Percentiles rank a stretch among this genome's conserved stretches.
These are phyloP conservation scores for Trichophyton rubrum DNA, from an alignment of 2,329 filamentous ascomycete species.

Conservation along the genomic window DNA sequence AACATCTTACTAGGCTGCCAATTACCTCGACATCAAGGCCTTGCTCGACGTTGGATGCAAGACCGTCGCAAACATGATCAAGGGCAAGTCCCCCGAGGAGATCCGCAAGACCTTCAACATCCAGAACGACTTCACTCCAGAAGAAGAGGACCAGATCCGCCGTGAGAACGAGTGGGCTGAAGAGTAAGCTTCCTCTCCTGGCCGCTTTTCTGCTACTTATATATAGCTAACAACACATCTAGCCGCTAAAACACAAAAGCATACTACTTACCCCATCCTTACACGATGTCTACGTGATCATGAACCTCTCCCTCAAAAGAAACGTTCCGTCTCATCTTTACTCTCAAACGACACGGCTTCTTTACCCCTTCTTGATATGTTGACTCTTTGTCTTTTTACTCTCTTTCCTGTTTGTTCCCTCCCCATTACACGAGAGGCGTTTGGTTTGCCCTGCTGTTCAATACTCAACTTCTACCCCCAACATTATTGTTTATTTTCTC, in stretches of 20 bases:
- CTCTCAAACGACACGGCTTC: background rate
- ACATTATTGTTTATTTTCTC: background rate
- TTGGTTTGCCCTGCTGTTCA: background rate
- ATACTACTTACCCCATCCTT: background rate
- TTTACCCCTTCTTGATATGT: background rate
- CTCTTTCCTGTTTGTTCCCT: background rate
- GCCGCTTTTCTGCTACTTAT: background rate
- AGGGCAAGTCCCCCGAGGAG: slow-evolving; percentile 98
- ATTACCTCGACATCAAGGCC: slow-evolving; percentile 98
- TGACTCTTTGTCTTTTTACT: background rate
- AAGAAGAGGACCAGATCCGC: slow-evolving; percentile 96
- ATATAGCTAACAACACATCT: background rate
- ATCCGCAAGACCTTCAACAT: slow-evolving; percentile 99
- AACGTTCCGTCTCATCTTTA: background rate
- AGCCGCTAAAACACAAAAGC: background rate
- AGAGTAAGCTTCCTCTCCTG: slow-evolving; percentile 42
- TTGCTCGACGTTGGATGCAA: slow-evolving; percentile 97
- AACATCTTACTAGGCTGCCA: slow-evolving; percentile 55
- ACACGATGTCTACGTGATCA: background rate
- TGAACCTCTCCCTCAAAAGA: background rate
- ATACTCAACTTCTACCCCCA: background rate
- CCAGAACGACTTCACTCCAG: slow-evolving; percentile 96
- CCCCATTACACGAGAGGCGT: background rate
- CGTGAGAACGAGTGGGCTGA: slow-evolving; percentile 87
- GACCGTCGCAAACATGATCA: slow-evolving; percentile 99